These are phyloP conservation scores for Odontarrhena argentea DNA, from an alignment of 345 rosid genomes.

Conservation along the genomic window DNA sequence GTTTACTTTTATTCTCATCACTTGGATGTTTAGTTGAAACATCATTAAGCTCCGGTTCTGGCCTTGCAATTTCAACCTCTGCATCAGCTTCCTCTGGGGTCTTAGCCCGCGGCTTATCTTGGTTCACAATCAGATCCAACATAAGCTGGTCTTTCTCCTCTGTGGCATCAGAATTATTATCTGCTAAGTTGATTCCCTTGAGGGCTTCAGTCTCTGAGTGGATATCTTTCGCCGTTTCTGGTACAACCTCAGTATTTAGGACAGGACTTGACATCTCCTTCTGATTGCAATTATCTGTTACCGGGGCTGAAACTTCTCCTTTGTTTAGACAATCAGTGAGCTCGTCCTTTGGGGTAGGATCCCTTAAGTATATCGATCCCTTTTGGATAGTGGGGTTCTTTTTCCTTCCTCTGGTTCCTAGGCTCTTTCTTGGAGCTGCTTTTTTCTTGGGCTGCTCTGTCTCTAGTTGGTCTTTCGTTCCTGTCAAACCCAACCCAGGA, in stretches of 20 bases:
- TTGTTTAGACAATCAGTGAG: slow-evolving; percentile 32
- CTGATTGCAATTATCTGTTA: slow-evolving; percentile 34
- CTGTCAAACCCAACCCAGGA: slow-evolving; percentile 38
- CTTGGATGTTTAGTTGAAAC: slow-evolving; percentile 29
- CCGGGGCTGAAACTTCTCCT: slow-evolving; percentile 34
- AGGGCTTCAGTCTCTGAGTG: slow-evolving; percentile 33
- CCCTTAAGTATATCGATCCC: slow-evolving; percentile 61
- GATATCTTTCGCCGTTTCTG: slow-evolving; percentile 31
- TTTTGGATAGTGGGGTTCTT: slow-evolving; percentile 47
- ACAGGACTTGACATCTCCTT: slow-evolving; percentile 39
- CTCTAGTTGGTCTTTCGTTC: slow-evolving; percentile 36
- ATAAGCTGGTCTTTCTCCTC: slow-evolving; percentile 48
- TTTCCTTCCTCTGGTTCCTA: slow-evolving; percentile 59
- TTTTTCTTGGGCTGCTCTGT: slow-evolving; percentile 50
- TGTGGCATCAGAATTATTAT: slow-evolving; percentile 60
- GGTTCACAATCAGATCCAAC: slow-evolving; percentile 25
- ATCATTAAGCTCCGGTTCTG: slow-evolving; percentile 25
- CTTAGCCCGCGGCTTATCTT: slow-evolving; percentile 41
- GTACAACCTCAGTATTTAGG: slow-evolving; percentile 36
- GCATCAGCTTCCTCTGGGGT: slow-evolving; percentile 29
- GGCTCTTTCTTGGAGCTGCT: slow-evolving; percentile 52
- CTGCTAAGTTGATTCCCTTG: slow-evolving; percentile 33
- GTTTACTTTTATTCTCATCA: slow-evolving; percentile 33
- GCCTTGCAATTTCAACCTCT: slow-evolving; percentile 26
- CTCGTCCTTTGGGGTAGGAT: slow-evolving; percentile 42